Evolutionary conservation across 768 basidiomycete genomes (phyloP), one percentile per base, ranked within the genome.

Genomic region (Auricularia sp.): DNA sequence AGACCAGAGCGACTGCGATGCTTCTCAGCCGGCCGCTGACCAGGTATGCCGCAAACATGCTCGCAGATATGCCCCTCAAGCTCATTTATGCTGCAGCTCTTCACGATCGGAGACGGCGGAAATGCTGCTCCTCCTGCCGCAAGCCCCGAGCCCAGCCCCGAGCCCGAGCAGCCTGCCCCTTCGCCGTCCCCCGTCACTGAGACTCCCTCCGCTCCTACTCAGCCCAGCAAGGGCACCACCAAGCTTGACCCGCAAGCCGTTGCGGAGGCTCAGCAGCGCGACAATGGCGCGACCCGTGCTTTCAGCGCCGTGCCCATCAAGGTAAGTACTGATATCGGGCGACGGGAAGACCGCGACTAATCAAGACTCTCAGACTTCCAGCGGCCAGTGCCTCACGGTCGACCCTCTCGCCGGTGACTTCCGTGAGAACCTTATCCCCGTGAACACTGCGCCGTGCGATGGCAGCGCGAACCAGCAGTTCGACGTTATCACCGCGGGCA

Each of bases 391-490:
- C 54, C 54, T 65, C 4, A 42, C 54, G 18, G 54, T 65, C 37
- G 44, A 65, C 64, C 64, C 34, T 18, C 21, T 34, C 64, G 35
- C 64, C 11, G 64, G 64, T 21, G 64, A 65, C 61, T 65, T 65
- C 61, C 34, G 64, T 5, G 37, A 61, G 59, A 65, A 65, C 58
- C 44, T 65, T 14, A 65, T 65, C 16, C 35, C 33, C 14, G 36
- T 65, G 29, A 35, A 36, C 13, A 11, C 62, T n/a, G n/a, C 37
- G 61, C 36, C 59, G 14, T 65, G 64, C 64, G 61, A 62, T 14
- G 56, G 29, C 24, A 35, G 56, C 56, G 16, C 34, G 29, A 14
- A 59, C 24, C 62, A 62, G 39, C 62, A 62, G 34, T 65, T 24
- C 34, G 64, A 65, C 39, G 24, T 65, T 36, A 65, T 65, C 61